Evolutionary conservation across 495 filamentous ascomycete genomes (phyloP), one percentile per base, ranked within the genome.

Genomic region (Podospora pseudoanserina): DNA sequence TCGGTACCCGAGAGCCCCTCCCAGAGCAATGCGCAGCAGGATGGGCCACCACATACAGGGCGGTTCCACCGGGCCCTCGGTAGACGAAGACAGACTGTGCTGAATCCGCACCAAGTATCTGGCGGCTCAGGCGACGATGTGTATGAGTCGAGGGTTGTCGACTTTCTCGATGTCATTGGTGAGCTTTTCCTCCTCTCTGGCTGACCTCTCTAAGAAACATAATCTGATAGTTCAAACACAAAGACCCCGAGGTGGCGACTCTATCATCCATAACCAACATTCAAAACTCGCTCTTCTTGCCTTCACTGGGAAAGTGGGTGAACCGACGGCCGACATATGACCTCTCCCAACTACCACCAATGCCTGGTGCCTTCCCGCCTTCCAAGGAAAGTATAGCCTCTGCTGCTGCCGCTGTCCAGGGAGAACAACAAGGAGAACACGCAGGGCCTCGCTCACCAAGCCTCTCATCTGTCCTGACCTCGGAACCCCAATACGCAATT

Each of bases 201-300:
- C 65, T 9, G 44, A n/a, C 7, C 65, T 54, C 11, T 54, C 23
- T 44, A 34, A 19, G 62, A 30, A 30, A 27, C 5, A 63, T 3
- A 34, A n/a, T 28, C 54, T 58, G 19, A 56, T 55, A 56, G 5
- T 26, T 16, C 0, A 15, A 5, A 11, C n/a, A 5, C 0, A 28
- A 68, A 92, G 90, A 93, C 67, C 90, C 90, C 9, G 89, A 93
- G 79, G 88, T 93, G 1, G 86, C 88, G 5, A 89, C 89, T 4
- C 79, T 93, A 0, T 90, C 89, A 0, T 92, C 88, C 62, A 83
- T 93, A 4, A 93, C 89, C 63, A 93, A 93, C 74, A 88, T 93
- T 9, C 89, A 92, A 65, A 93, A 93, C 72, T 92, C 89, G 0
- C 84, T 93, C 6, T 92, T 93, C 75, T 78, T 92, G 34, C 90